These are phyloP conservation scores for Ganoderma boninense DNA, from an alignment of 1,284 basidiomycete genomes.

Conservation along the genomic window DNA sequence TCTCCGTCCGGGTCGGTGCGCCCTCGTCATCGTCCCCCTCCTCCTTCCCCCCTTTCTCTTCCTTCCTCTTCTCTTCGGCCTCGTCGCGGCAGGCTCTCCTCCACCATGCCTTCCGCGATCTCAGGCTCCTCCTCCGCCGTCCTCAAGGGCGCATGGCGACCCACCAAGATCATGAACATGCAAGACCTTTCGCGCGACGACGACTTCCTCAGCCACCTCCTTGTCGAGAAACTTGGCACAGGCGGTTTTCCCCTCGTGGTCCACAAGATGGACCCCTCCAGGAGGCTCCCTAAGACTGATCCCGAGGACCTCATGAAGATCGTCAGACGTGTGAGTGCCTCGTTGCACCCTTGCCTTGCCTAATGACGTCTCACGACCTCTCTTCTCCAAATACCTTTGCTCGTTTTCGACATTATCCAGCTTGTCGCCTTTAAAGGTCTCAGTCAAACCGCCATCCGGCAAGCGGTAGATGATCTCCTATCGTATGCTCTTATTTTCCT, in stretches of 20 bases:
- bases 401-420: constrained; percentile 44
- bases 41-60: constrained; percentile 5
- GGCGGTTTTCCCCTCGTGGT: constrained; percentile 78
- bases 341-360: constrained; percentile 35
- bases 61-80: constrained; percentile 15
- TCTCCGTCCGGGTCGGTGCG: constrained; percentile 9
- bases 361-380: constrained; percentile 29
- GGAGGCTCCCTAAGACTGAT: constrained; percentile 77
- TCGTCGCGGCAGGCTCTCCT: constrained; percentile 15
- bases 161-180: constrained; percentile 88
- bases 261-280: constrained; percentile 84
- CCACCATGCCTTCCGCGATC: constrained; percentile 34
- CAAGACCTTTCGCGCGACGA: constrained; percentile 86
- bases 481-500: constrained; percentile 54
- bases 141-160: constrained; percentile 62
- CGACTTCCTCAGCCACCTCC: constrained; percentile 85
- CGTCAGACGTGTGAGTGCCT: constrained; percentile 73
- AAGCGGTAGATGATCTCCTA: constrained; percentile 78
- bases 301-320: constrained; percentile 69
- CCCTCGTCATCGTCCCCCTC: constrained; percentile 13
- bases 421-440: constrained; percentile 64
- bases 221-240: constrained; percentile 86
- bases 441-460: constrained; percentile 62
- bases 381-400: constrained; percentile 31
- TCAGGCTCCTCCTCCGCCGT: constrained; percentile 32